phyloP scores from a whole-genome alignment of 768 basidiomycete genomes.

The Antrodiella citrinella region DNA sequence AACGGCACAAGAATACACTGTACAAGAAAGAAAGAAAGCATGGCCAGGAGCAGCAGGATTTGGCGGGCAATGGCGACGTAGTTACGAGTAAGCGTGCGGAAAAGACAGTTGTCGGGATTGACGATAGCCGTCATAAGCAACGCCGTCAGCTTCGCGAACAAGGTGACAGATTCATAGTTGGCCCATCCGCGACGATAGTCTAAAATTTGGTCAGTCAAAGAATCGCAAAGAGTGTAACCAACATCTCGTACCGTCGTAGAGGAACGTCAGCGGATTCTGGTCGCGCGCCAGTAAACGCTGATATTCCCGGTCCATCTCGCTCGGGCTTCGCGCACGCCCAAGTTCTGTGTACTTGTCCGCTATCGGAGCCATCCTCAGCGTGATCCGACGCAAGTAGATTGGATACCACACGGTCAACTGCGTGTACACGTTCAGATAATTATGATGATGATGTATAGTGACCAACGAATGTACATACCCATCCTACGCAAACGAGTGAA shows the following conservation, averaged over 20 bases:
- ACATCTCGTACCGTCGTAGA: slow-evolving; percentile 53
- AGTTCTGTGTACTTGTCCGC: slow-evolving; percentile 65
- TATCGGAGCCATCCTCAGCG: slow-evolving; percentile 48
- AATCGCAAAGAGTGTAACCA: neutral
- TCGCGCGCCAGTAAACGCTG: slow-evolving; percentile 57
- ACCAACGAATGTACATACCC: slow-evolving; percentile 33
- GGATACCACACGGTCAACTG: slow-evolving; percentile 71
- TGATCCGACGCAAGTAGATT: slow-evolving; percentile 47
- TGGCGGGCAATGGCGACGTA: slow-evolving; percentile 54
- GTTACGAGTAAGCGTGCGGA: slow-evolving; percentile 45
- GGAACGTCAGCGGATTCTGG: slow-evolving; percentile 57
- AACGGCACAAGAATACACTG: slow-evolving; percentile 61
- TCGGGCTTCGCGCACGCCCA: slow-evolving; percentile 47
- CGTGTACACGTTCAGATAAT: neutral
- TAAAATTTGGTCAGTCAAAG: slow-evolving; percentile 23
- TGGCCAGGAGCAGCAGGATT: slow-evolving; percentile 46
- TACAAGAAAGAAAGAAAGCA: slow-evolving; percentile 48
- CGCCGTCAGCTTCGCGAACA: slow-evolving; percentile 64
- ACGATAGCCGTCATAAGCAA: slow-evolving; percentile 59
- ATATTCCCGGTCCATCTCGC: slow-evolving; percentile 64
- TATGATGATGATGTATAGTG: neutral
- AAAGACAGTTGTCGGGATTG: slow-evolving; percentile 65
- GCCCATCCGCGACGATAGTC: slow-evolving; percentile 68
- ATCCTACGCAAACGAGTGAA: slow-evolving; percentile 39
- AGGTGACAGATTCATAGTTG: slow-evolving; percentile 53